Evolutionary conservation across 2,329 filamentous ascomycete species (phyloP).

Genomic region (Colletotrichum lini): DNA sequence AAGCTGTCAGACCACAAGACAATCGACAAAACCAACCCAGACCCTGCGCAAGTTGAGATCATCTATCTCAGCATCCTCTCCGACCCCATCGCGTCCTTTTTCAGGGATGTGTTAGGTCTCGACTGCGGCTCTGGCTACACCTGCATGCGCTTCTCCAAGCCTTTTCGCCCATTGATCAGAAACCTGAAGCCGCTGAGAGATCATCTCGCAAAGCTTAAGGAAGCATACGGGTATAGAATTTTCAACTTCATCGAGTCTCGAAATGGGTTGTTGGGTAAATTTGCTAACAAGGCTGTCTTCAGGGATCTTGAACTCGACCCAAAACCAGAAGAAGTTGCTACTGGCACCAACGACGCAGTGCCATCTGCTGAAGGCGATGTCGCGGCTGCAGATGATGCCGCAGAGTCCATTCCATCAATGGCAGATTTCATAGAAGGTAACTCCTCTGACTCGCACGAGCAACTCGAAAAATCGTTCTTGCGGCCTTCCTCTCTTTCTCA

Average conservation of each 20-base stretch:
- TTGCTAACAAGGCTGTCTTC: background rate
- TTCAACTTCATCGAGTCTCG: no score
- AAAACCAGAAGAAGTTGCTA: background rate
- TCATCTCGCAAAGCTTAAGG: background rate
- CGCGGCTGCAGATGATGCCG: background rate
- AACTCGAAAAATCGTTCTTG: background rate
- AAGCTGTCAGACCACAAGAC: background rate
- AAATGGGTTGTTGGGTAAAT: background rate
- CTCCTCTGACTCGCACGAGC: background rate
- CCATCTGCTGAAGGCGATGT: background rate
- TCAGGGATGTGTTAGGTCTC: background rate
- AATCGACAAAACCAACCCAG: background rate
- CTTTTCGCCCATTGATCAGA: background rate
- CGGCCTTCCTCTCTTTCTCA: background rate
- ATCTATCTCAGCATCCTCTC: background rate
- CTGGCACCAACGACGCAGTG: background rate
- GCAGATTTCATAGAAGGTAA: background rate
- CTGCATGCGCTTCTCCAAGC: background rate
- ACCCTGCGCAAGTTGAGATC: background rate
- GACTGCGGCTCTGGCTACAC: background rate
- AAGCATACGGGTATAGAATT: background rate
- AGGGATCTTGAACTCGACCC: background rate
- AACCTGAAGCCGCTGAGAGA: background rate
- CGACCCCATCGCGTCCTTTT: background rate
- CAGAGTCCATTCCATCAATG: background rate